Evolutionary conservation across 1,139 yeast genomes (phyloP).

Genomic region (Candida dubliniensis): DNA sequence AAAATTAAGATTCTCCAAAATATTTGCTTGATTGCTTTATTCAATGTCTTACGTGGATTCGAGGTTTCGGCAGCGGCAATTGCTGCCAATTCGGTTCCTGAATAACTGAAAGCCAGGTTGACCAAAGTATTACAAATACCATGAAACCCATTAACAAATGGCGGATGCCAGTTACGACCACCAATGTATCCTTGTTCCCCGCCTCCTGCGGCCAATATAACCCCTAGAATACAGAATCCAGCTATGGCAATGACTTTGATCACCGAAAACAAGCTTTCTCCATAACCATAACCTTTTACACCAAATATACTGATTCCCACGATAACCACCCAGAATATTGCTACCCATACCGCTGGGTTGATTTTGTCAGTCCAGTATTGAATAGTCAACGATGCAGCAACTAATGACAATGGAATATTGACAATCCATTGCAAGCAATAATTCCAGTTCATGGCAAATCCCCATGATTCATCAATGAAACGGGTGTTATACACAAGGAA

Average conservation of each 20-base stretch:
- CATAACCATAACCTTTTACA: constrained; percentile 47
- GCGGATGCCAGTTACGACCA: constrained; percentile 40
- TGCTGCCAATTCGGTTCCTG: constrained; percentile 45
- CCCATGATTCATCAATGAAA: constrained; percentile 42
- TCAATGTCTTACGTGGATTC: constrained; percentile 40
- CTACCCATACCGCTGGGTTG: constrained; percentile 42
- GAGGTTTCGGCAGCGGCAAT: constrained; percentile 43
- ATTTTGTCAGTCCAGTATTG: constrained; percentile 39
- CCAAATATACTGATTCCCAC: constrained; percentile 41
- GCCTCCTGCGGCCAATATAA: constrained; percentile 44
- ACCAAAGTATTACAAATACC: constrained; percentile 44
- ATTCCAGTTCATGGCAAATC: constrained; percentile 48
- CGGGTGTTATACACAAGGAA: constrained; percentile 41
- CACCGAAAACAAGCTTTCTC: constrained; percentile 40
- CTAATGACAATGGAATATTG: constrained; percentile 35
- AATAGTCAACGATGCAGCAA: constrained; percentile 42
- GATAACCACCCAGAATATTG: constrained; percentile 37
- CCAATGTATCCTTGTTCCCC: constrained; percentile 40
- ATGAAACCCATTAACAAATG: constrained; percentile 45
- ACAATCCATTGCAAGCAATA: constrained; percentile 43
- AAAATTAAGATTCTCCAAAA: constrained; percentile 47
- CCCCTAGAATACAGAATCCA: constrained; percentile 42
- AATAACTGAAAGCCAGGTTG: constrained; percentile 43
- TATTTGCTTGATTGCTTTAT: constrained; percentile 45
- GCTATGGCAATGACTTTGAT: constrained; percentile 41